Conservation (phyloP, 2,329 filamentous ascomycete species). For the Paraphoma chrysanthemicola region DNA sequence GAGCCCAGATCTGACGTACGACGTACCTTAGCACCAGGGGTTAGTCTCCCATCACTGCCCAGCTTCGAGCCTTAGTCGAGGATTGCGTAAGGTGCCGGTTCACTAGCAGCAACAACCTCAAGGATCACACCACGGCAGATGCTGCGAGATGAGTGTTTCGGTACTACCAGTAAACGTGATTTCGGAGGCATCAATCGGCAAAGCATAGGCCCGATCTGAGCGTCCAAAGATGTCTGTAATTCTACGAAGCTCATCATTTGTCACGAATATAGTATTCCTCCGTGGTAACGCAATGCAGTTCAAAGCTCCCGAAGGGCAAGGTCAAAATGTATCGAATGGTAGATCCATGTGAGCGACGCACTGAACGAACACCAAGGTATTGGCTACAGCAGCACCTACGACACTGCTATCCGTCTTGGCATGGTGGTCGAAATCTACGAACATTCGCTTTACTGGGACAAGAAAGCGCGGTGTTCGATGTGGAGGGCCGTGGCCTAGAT, state of each 20-base stretch:
- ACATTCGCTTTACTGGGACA: neutral
- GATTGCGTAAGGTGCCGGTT: too few species aligned
- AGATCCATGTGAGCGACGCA: neutral
- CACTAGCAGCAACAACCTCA: too few species aligned
- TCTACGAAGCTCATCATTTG: neutral
- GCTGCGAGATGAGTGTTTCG: too few species aligned
- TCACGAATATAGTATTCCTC: neutral
- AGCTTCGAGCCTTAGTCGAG: too few species aligned
- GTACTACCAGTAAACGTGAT: too few species aligned
- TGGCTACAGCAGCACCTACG: slow-evolving; percentile 9
- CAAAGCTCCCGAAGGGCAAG: neutral
- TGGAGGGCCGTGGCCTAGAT: neutral
- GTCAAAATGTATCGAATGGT: too few species aligned
- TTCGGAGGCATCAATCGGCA: too few species aligned
- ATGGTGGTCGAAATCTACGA: slow-evolving; percentile 5
- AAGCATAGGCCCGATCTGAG: neutral
- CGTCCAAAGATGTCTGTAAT: neutral
- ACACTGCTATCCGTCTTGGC: slow-evolving; percentile 25
- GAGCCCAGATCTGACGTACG: neutral
- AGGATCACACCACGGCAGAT: too few species aligned
- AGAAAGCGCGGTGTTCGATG: neutral
- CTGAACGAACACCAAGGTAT: neutral
- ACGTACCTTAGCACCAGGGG: neutral
- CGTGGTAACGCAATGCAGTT: neutral
- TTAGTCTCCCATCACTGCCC: neutral